Conservation (phyloP, 1,139 yeast species). For the Geotrichum citri-aurantii region DNA sequence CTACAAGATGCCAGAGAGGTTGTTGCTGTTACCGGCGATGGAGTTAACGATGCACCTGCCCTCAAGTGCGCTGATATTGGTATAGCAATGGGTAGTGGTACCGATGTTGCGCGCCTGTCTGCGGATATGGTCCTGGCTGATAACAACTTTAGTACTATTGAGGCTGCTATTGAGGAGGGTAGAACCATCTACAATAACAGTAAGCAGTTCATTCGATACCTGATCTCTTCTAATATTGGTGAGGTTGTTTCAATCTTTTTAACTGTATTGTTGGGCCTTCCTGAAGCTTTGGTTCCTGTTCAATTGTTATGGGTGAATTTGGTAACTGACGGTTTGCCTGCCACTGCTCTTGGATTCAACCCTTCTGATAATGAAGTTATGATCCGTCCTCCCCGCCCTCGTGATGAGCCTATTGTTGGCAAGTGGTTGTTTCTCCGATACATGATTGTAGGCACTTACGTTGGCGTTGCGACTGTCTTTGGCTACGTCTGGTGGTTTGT, state of each 20-base stretch:
- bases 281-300: conserved; percentile 35
- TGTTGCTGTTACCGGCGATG: conserved; percentile 46
- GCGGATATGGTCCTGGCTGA: conserved; percentile 50
- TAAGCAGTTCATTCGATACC: conserved; percentile 45
- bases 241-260: conserved; percentile 40
- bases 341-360: conserved; percentile 38
- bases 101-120: conserved; percentile 57
- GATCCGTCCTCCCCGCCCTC: conserved; percentile 33
- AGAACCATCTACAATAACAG: conserved; percentile 46
- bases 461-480: conserved; percentile 40
- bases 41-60: conserved; percentile 80
- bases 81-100: conserved; percentile 47
- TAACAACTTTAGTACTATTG: conserved; percentile 47
- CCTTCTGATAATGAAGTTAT: conserved; percentile 35
- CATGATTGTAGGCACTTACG: conserved; percentile 39
- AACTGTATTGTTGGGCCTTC: conserved; percentile 34
- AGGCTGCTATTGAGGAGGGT: conserved; percentile 49
- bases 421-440: conserved; percentile 39
- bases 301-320: conserved; percentile 36
- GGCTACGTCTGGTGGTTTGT: conserved; percentile 42
- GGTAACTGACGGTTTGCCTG: conserved; percentile 37
- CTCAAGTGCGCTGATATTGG: conserved; percentile 79
- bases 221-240: conserved; percentile 47
- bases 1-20: conserved; percentile 44
- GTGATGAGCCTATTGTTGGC: conserved; percentile 38